These are phyloP conservation scores for Psilocybe cubensis DNA, from an alignment of 768 basidiomycete species.

Conservation along the genomic window DNA sequence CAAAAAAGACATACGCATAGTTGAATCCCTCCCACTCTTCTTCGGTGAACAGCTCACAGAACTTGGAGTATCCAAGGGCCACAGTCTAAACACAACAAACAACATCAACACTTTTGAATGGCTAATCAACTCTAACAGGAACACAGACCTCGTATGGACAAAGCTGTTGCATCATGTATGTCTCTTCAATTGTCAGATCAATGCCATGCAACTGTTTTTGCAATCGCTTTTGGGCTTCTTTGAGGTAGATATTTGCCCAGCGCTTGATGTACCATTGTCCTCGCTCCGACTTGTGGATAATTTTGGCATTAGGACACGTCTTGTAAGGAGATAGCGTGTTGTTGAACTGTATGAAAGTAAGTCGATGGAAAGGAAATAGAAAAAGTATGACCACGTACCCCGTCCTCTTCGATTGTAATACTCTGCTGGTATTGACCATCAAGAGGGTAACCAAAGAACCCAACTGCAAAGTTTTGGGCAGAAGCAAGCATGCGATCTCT, in stretches of 20 bases:
- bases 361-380: conserved; percentile 12
- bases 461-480: conserved; percentile 68
- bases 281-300: conserved; percentile 54
- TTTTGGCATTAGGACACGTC: conserved; percentile 72
- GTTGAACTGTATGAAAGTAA: conserved; percentile 58
- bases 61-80: conserved; percentile 87
- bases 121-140: background rate
- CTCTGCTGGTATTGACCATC: conserved; percentile 76
- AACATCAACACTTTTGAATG: background rate
- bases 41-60: conserved; percentile 88
- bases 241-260: conserved; percentile 78
- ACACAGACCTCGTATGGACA: conserved; percentile 78
- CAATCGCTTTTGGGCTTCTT: conserved; percentile 64
- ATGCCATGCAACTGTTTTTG: conserved; percentile 62
- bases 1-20: conserved; percentile 69
- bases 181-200: conserved; percentile 64
- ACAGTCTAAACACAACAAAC: conserved; percentile 62
- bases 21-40: conserved; percentile 95
- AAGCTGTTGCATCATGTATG: conserved; percentile 79
- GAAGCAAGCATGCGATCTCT: conserved; percentile 78
- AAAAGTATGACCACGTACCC: conserved; percentile 34
- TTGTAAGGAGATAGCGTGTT: conserved; percentile 87
- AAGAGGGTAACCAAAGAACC: conserved; percentile 79
- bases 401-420: conserved; percentile 69
- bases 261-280: conserved; percentile 55